Conservation (phyloP, 2,329 filamentous ascomycete genomes). For the Penicillium brevicompactum region DNA sequence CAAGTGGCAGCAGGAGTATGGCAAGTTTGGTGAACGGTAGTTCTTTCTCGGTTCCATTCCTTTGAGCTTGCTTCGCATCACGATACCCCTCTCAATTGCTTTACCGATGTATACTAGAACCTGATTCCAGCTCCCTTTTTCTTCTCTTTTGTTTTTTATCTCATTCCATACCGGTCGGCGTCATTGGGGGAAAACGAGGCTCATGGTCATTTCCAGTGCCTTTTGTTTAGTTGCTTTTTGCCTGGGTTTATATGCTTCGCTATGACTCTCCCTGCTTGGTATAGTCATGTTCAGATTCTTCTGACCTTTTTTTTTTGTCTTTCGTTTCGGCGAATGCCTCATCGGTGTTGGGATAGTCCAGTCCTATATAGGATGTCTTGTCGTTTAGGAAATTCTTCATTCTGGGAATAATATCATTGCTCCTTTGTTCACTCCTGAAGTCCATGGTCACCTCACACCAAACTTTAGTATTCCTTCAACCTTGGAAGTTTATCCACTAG, state of each 20-base stretch:
- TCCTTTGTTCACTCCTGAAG: neutral
- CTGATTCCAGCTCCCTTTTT: constrained; percentile 4
- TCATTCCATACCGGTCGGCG: constrained; percentile 20
- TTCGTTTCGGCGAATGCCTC: neutral
- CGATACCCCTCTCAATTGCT: constrained; percentile 23
- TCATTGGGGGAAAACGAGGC: constrained; percentile 15
- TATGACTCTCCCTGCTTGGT: constrained; percentile 3
- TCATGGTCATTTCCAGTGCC: neutral
- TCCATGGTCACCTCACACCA: neutral
- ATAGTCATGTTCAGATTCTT: constrained; percentile 1
- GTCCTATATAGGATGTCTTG: neutral
- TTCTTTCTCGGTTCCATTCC: constrained; percentile 1
- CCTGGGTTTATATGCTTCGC: constrained; percentile 1
- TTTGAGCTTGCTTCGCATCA: constrained; percentile 20
- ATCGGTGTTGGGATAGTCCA: neutral
- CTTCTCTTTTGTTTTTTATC: constrained; percentile 2
- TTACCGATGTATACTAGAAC: constrained; percentile 24
- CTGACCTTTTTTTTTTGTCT: neutral
- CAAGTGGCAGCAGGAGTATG: constrained; percentile 79
- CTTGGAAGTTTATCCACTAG: neutral
- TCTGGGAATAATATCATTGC: constrained; percentile 2
- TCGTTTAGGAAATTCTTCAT: neutral
- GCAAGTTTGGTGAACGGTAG: constrained; percentile 54
- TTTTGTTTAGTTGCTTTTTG: neutral
- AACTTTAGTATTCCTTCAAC: neutral